These are phyloP conservation scores for Cladosporium sp. DNA, from an alignment of 2,329 filamentous ascomycete genomes.

Conservation along the genomic window DNA sequence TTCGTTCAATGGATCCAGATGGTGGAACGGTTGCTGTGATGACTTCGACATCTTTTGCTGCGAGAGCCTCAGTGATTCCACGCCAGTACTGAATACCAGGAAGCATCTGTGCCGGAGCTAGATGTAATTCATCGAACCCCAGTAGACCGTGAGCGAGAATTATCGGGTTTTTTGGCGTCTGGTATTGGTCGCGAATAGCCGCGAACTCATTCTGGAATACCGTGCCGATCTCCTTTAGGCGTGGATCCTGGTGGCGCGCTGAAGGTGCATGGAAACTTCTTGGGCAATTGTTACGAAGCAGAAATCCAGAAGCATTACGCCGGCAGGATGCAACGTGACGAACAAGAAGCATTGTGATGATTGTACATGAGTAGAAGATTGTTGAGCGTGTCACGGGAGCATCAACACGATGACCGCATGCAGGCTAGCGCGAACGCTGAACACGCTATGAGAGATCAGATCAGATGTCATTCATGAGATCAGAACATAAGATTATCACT, in stretches of 20 bases:
- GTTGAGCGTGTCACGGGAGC: not conserved
- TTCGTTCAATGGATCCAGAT: slow-evolving; percentile 59
- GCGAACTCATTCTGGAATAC: slow-evolving; percentile 58
- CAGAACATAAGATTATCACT: not conserved
- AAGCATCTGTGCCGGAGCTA: slow-evolving; percentile 49
- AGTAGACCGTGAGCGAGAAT: slow-evolving; percentile 66
- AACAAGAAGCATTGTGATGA: slow-evolving; percentile 15
- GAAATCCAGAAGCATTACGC: not conserved
- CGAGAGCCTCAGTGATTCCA: slow-evolving; percentile 60
- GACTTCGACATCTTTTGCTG: slow-evolving; percentile 59
- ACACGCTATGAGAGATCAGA: not conserved
- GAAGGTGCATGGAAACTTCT: slow-evolving; percentile 3
- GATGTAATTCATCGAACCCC: slow-evolving; percentile 62
- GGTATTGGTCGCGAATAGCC: slow-evolving; percentile 57
- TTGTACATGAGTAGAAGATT: not conserved
- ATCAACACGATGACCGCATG: slow-evolving; percentile 2
- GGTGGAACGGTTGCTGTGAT: slow-evolving; percentile 61
- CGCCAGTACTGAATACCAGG: slow-evolving; percentile 65
- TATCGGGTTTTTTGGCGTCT: slow-evolving; percentile 56
- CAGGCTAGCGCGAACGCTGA: not conserved
- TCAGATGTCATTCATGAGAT: not conserved
- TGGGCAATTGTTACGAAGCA: not conserved
- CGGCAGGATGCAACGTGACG: slow-evolving; percentile 23
- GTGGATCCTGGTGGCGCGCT: slow-evolving; percentile 26
- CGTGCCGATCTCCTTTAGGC: slow-evolving; percentile 26